Percentiles rank a stretch among this genome's conserved stretches.
Evolutionary conservation across 805 yeast species (phyloP).

Genomic region (Metschnikowia peoriensis): DNA sequence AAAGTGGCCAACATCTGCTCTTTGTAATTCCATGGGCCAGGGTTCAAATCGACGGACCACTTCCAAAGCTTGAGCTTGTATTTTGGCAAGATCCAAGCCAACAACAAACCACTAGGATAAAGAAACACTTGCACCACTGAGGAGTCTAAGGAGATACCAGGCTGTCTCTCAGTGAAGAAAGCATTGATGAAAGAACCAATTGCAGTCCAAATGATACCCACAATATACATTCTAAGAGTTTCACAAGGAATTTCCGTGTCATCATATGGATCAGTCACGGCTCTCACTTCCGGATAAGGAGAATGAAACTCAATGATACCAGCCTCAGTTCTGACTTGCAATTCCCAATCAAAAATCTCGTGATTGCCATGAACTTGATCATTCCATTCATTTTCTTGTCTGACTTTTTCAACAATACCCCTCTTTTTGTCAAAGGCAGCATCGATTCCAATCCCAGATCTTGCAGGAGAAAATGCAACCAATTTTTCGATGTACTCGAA

Average conservation of each 20-base stretch:
- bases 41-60: slow-evolving; percentile 45
- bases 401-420: not conserved
- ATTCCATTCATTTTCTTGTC: not conserved
- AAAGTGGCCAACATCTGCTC: slow-evolving; percentile 58
- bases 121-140: slow-evolving; percentile 59
- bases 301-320: slow-evolving; percentile 28
- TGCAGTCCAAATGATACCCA: slow-evolving; percentile 50
- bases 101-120: slow-evolving; percentile 54
- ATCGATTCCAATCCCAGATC: not conserved
- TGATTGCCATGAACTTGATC: not conserved
- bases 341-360: slow-evolving; percentile 28
- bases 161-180: slow-evolving; percentile 56
- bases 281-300: slow-evolving; percentile 68
- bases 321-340: slow-evolving; percentile 38
- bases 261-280: slow-evolving; percentile 54
- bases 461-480: not conserved
- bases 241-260: slow-evolving; percentile 49
- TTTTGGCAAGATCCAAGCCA: slow-evolving; percentile 46
- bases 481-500: slow-evolving; percentile 2
- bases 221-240: slow-evolving; percentile 54
- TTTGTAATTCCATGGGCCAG: slow-evolving; percentile 60
- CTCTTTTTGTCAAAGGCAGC: not conserved
- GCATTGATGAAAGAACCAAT: slow-evolving; percentile 59
- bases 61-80: slow-evolving; percentile 41
- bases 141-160: slow-evolving; percentile 48